These are phyloP conservation scores for Diaporthe sp. DNA, from an alignment of 2,329 filamentous ascomycete species.

Conservation along the genomic window DNA sequence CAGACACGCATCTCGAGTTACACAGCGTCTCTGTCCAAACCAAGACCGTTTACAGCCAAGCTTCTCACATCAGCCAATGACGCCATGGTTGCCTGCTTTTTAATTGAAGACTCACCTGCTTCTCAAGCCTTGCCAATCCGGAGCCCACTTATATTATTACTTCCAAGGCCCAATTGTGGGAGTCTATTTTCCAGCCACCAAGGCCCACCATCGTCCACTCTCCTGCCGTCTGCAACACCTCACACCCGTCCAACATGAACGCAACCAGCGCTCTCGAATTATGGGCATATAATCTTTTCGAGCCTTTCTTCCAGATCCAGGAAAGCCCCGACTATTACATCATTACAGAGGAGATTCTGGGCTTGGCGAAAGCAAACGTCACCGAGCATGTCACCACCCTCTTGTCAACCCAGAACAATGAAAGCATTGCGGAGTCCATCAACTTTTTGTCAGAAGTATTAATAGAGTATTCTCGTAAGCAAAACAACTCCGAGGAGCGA, in stretches of 20 bases:
- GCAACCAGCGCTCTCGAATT: neutral
- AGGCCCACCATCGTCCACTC: neutral
- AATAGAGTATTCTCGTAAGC: neutral
- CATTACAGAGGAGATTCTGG: neutral
- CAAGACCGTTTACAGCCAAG: neutral
- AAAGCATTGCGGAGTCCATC: neutral
- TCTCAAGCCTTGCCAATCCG: neutral
- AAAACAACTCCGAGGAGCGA: too few relatives aligned
- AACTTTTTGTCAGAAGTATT: neutral
- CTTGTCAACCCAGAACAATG: neutral
- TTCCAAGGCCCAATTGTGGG: neutral
- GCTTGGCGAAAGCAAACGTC: neutral
- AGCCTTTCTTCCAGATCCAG: too few relatives aligned
- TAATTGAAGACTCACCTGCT: neutral
- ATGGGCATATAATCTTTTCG: neutral
- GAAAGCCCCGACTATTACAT: too few relatives aligned
- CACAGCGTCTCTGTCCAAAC: neutral
- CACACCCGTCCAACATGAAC: neutral
- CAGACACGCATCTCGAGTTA: neutral
- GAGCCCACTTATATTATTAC: neutral
- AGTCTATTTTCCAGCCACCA: neutral
- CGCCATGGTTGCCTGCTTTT: neutral
- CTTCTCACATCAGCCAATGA: slow-evolving; percentile 4
- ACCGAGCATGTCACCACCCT: neutral
- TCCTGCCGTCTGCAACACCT: neutral